Percentiles rank a stretch among this genome's conserved stretches.
Conservation (phyloP, 148 eudicot species). For the Chenopodium quinoa region DNA sequence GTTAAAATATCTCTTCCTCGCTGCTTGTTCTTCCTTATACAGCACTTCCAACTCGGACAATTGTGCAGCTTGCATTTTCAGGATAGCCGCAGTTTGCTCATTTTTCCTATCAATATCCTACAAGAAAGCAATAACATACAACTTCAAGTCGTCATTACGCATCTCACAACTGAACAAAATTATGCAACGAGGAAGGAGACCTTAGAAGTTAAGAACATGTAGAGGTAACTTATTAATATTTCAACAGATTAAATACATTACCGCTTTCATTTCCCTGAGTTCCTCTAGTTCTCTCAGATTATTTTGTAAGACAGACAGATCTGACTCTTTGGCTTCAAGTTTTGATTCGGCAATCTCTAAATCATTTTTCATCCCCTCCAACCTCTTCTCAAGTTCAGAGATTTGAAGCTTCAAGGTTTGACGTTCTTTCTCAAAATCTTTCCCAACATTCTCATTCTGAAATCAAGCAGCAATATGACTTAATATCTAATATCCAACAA, state of each 20-base stretch:
- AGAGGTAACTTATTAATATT: background rate
- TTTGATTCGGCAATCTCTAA: constrained; percentile 52
- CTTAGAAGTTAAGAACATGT: background rate
- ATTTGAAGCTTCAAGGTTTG: constrained; percentile 47
- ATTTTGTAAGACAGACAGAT: constrained; percentile 53
- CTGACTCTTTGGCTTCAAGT: constrained; percentile 56
- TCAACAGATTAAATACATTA: constrained; percentile 19
- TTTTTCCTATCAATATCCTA: constrained; percentile 97
- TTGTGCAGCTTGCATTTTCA: constrained; percentile 92
- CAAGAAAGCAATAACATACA: constrained; percentile 11
- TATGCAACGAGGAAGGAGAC: background rate
- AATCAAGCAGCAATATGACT: constrained; percentile 25
- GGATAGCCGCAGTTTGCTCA: constrained; percentile 89
- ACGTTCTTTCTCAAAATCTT: constrained; percentile 56
- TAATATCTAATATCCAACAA: background rate
- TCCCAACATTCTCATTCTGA: constrained; percentile 51
- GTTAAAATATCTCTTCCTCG: constrained; percentile 88
- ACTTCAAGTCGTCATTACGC: background rate
- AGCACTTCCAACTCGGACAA: constrained; percentile 75
- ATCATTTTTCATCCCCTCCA: constrained; percentile 49
- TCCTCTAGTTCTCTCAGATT: constrained; percentile 83
- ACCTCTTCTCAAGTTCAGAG: constrained; percentile 68
- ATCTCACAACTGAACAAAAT: background rate
- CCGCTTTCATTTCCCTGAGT: constrained; percentile 96
- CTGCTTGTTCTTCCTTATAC: constrained; percentile 84